phyloP scores from a whole-genome alignment of 345 rosid species.

The Microthlaspi erraticum region DNA sequence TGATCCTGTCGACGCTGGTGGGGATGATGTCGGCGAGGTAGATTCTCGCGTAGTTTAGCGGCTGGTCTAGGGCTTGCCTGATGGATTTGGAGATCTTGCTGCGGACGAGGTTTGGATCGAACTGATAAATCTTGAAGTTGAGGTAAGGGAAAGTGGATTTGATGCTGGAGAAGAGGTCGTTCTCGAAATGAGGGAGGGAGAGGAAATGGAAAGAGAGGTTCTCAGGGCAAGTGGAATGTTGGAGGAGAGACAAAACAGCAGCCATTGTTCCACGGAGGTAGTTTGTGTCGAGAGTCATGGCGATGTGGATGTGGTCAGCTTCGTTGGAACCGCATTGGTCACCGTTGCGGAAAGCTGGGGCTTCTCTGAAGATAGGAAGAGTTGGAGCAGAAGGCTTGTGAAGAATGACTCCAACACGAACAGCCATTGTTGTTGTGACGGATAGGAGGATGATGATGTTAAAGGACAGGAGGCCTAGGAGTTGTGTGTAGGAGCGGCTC shows the following conservation, averaged over 20 bases:
- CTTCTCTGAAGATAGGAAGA: conserved; percentile 59
- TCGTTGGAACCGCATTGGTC: conserved; percentile 47
- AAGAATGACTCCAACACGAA: conserved; percentile 49
- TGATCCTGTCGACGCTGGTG: conserved; percentile 43
- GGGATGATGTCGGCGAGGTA: conserved; percentile 70
- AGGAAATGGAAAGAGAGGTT: conserved; percentile 73
- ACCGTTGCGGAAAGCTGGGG: conserved; percentile 62
- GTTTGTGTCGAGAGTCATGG: conserved; percentile 73
- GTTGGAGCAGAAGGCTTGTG: conserved; percentile 41
- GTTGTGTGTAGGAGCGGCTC: conserved; percentile 48
- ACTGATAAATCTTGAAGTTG: conserved; percentile 57
- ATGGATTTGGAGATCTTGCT: conserved; percentile 64
- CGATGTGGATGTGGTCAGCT: conserved; percentile 52
- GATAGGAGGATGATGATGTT: conserved; percentile 49
- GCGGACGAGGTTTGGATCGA: conserved; percentile 57
- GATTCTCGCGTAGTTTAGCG: conserved; percentile 68
- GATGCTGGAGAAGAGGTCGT: conserved; percentile 52
- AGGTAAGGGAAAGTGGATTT: conserved; percentile 64
- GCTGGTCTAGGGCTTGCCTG: conserved; percentile 68
- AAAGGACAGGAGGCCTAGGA: conserved; percentile 73
- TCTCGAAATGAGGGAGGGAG: conserved; percentile 48
- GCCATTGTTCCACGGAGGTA: conserved; percentile 80
- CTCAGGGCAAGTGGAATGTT: conserved; percentile 64
- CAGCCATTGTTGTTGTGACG: conserved; percentile 39
- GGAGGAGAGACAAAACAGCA: conserved; percentile 62